Evolutionary conservation across 179 eudicot species (phyloP).

Genomic region (Dionaea muscipula): DNA sequence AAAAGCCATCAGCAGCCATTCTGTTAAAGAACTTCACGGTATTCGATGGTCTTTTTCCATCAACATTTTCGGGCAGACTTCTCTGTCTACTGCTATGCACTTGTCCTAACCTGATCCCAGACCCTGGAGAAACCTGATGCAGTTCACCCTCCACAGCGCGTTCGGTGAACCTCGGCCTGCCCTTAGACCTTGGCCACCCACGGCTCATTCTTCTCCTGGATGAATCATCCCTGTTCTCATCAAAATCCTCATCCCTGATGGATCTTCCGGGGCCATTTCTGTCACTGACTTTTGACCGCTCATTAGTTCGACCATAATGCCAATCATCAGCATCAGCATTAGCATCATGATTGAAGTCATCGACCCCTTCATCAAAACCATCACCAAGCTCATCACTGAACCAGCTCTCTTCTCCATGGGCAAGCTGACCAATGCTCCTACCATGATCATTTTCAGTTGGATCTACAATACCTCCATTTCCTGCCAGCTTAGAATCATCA

Average conservation of each 20-base stretch:
- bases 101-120: conserved; percentile 58
- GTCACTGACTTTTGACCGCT: conserved; percentile 34
- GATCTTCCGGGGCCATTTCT: conserved; percentile 35
- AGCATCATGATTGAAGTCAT: conserved; percentile 3
- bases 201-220: conserved; percentile 47
- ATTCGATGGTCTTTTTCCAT: conserved; percentile 34
- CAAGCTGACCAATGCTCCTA: conserved; percentile 20
- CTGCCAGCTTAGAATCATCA: conserved; percentile 39
- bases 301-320: conserved; percentile 43
- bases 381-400: conserved; percentile 29
- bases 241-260: conserved; percentile 42
- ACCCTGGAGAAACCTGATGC: conserved; percentile 43
- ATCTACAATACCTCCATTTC: conserved; percentile 39
- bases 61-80: conserved; percentile 28
- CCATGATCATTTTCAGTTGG: conserved; percentile 39
- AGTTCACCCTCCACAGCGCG: conserved; percentile 43
- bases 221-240: conserved; percentile 51
- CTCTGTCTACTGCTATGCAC: conserved; percentile 40
- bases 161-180: conserved; percentile 41
- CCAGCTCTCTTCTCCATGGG: conserved; percentile 35
- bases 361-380: conserved; percentile 28
- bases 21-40: conserved; percentile 24
- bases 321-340: conserved; percentile 40
- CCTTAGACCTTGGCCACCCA: conserved; percentile 35
- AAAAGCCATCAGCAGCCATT: conserved; percentile 24